Conservation (phyloP, 2,329 filamentous ascomycete genomes). For the Zymoseptoria passerinii region DNA sequence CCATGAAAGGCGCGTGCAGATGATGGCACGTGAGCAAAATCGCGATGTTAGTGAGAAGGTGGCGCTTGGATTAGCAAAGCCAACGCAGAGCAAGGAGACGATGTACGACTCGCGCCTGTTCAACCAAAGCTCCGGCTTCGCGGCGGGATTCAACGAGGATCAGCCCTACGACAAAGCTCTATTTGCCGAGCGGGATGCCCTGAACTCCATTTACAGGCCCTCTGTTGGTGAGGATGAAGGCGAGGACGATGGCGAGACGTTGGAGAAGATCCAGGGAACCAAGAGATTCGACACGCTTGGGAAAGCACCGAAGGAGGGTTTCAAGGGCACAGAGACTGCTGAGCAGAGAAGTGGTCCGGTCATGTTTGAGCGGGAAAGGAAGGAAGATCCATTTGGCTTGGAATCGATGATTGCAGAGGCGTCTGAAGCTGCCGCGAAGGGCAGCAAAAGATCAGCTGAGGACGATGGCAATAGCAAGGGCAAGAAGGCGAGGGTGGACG, state of each 20-base stretch:
- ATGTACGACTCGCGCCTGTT: constrained; percentile 98
- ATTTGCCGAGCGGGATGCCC: constrained; percentile 90
- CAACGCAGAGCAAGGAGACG: constrained; percentile 79
- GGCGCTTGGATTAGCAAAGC: constrained; percentile 86
- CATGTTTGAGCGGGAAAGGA: constrained; percentile 82
- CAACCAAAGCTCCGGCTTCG: constrained; percentile 87
- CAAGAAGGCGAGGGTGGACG: constrained; percentile 72
- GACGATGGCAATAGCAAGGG: constrained; percentile 49
- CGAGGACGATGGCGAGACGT: constrained; percentile 68
- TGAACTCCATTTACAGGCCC: constrained; percentile 87
- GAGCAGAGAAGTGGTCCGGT: constrained; percentile 87
- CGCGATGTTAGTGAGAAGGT: constrained; percentile 97
- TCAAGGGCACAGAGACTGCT: constrained; percentile 75
- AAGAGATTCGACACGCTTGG: constrained; percentile 85
- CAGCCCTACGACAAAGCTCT: constrained; percentile 95
- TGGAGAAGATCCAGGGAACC: constrained; percentile 79
- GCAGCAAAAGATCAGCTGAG: constrained; percentile 69
- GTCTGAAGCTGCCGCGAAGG: constrained; percentile 38
- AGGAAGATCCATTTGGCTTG: constrained; percentile 80
- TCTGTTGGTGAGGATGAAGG: constrained; percentile 61
- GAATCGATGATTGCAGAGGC: constrained; percentile 86
- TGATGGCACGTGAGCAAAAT: constrained; percentile 90
- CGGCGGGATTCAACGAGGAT: constrained; percentile 87
- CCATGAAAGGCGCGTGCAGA: constrained; percentile 79
- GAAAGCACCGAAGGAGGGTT: constrained; percentile 65